phyloP scores from a whole-genome alignment of 257 asterid genomes.

The Cynanchum wilfordii region DNA sequence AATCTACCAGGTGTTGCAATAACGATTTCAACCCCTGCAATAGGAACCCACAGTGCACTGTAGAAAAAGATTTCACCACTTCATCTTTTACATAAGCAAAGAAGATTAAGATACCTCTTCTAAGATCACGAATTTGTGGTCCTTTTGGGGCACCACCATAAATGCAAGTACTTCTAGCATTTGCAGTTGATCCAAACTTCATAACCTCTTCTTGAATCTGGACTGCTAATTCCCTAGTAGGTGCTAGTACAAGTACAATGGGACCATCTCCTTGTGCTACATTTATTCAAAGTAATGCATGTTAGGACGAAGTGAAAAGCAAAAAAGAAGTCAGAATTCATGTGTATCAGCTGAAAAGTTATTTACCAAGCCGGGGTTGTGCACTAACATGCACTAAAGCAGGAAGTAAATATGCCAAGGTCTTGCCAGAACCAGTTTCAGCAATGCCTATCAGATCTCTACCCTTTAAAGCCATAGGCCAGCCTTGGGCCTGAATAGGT shows the following conservation, averaged over 20 bases:
- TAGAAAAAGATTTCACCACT: slow-evolving; percentile 1
- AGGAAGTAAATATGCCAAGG: slow-evolving; percentile 79
- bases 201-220: slow-evolving; percentile 85
- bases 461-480: slow-evolving; percentile 97
- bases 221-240: slow-evolving; percentile 90
- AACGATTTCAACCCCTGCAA: slow-evolving; percentile 77
- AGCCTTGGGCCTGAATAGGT: slow-evolving; percentile 89
- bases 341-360: neutral
- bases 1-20: slow-evolving; percentile 94
- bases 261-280: slow-evolving; percentile 89
- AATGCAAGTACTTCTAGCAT: slow-evolving; percentile 74
- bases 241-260: slow-evolving; percentile 73
- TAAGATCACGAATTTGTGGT: slow-evolving; percentile 87
- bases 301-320: neutral
- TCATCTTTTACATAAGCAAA: neutral
- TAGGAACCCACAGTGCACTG: slow-evolving; percentile 15
- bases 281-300: neutral
- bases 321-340: neutral
- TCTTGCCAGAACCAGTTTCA: slow-evolving; percentile 96
- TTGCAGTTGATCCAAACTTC: slow-evolving; percentile 65
- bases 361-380: slow-evolving; percentile 79
- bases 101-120: slow-evolving; percentile 47
- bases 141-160: slow-evolving; percentile 98
- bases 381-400: slow-evolving; percentile 85
- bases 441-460: slow-evolving; percentile 91